phyloP scores from a whole-genome alignment of 2,329 filamentous ascomycete species.

The Lojkania enalia region DNA sequence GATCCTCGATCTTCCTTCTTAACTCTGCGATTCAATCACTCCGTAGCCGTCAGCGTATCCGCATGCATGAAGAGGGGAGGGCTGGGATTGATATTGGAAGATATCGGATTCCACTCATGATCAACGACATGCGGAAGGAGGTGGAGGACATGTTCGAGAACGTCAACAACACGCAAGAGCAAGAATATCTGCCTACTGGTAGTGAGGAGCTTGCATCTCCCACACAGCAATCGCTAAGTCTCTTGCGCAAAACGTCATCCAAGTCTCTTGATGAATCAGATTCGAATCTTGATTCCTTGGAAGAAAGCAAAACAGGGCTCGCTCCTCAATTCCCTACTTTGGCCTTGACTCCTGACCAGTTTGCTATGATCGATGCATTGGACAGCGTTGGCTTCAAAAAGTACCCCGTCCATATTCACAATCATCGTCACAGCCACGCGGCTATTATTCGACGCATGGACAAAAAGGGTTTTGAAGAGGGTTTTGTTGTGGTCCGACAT shows the following conservation, averaged over 20 bases:
- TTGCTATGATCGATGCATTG: slow-evolving; percentile 78
- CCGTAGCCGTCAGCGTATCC: slow-evolving; percentile 73
- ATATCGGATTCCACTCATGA: slow-evolving; percentile 71
- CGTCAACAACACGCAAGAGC: slow-evolving; percentile 67
- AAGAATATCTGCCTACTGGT: slow-evolving; percentile 69
- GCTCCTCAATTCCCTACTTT: slow-evolving; percentile 66
- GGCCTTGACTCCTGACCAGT: slow-evolving; percentile 78
- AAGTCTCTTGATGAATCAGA: slow-evolving; percentile 10
- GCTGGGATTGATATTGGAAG: slow-evolving; percentile 68
- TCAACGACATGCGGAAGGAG: slow-evolving; percentile 73
- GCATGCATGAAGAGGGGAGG: slow-evolving; percentile 71
- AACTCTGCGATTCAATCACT: slow-evolving; percentile 78
- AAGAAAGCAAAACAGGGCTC: slow-evolving; percentile 33
- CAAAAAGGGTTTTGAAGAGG: slow-evolving; percentile 71
- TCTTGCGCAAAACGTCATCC: slow-evolving; percentile 15
- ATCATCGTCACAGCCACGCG: slow-evolving; percentile 77
- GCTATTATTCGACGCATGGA: slow-evolving; percentile 81
- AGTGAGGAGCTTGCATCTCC: slow-evolving; percentile 48
- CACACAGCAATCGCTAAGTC: slow-evolving; percentile 18
- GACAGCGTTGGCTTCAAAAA: slow-evolving; percentile 65
- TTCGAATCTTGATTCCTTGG: slow-evolving; percentile 31
- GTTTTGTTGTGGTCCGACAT: slow-evolving; percentile 75
- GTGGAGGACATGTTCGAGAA: slow-evolving; percentile 79
- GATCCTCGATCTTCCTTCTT: slow-evolving; percentile 69
- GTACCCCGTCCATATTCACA: slow-evolving; percentile 72